These are phyloP conservation scores for Penicillium odoratum DNA, from an alignment of 495 filamentous ascomycete species.

Conservation along the genomic window DNA sequence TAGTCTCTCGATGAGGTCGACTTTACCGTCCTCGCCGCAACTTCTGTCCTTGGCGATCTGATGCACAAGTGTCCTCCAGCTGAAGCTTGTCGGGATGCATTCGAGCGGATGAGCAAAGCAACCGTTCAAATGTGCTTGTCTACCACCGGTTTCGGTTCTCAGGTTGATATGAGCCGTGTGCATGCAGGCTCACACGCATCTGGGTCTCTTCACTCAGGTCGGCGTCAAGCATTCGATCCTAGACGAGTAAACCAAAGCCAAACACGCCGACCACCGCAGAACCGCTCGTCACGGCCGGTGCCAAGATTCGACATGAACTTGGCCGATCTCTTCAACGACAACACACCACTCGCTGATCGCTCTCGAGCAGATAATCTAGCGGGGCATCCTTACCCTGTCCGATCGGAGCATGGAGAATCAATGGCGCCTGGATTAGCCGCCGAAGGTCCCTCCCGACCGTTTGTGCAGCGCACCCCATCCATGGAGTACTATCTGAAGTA, in stretches of 20 bases:
- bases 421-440: conserved; percentile 25
- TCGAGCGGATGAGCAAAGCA: conserved; percentile 92
- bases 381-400: conserved; percentile 22
- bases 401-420: conserved; percentile 30
- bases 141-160: conserved; percentile 74
- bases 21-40: conserved; percentile 92
- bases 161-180: conserved; percentile 35
- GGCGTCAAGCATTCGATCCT: conserved; percentile 30
- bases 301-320: conserved; percentile 68
- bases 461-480: conserved; percentile 35
- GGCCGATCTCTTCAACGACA: conserved; percentile 48
- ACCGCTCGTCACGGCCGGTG: conserved; percentile 37
- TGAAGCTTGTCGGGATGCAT: conserved; percentile 87
- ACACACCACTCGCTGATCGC: conserved; percentile 26
- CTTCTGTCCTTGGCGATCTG: conserved; percentile 76
- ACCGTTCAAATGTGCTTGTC: conserved; percentile 89
- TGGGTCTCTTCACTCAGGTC: conserved; percentile 23
- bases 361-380: conserved; percentile 21
- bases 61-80: conserved; percentile 79
- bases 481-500: conserved; percentile 43
- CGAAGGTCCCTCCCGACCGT: conserved; percentile 29
- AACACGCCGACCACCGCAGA: conserved; percentile 28
- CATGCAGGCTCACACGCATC: conserved; percentile 18
- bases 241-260: conserved; percentile 24
- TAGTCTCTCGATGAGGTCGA: conserved; percentile 94